Conservation (phyloP, 2,329 filamentous ascomycete species). For the Penicillium brasilianum region DNA sequence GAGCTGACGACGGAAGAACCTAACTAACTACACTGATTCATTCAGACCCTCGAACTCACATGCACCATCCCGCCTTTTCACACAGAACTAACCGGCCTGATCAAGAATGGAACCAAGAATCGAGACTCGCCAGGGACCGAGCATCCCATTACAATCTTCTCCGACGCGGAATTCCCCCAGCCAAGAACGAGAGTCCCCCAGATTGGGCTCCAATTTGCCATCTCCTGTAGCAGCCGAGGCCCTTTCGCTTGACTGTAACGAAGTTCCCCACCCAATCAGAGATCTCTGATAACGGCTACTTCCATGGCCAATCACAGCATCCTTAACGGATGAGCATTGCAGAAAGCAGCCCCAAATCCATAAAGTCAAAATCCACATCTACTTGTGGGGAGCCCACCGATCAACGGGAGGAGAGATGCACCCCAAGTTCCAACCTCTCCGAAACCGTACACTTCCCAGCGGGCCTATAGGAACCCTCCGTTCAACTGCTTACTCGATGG, state of each 20-base stretch:
- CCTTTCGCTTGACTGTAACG: too few relatives aligned
- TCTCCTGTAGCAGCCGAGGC: constrained; percentile 1
- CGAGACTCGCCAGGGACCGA: too few relatives aligned
- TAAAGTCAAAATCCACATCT: not conserved
- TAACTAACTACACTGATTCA: too few relatives aligned
- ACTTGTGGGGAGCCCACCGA: constrained; percentile 2
- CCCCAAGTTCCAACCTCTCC: not conserved
- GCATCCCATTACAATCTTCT: not conserved
- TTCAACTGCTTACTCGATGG: constrained; percentile 3
- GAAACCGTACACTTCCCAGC: not conserved
- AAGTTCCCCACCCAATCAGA: constrained; percentile 1
- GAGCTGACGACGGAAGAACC: too few relatives aligned
- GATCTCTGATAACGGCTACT: not conserved
- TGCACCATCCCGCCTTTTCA: constrained; percentile 3
- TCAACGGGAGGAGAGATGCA: not conserved
- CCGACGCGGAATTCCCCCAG: not conserved
- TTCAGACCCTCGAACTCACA: not conserved
- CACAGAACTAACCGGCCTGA: too few relatives aligned
- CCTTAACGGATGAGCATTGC: not conserved
- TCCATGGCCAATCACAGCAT: not conserved
- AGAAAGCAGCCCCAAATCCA: not conserved
- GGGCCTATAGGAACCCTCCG: not conserved
- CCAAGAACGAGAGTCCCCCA: not conserved
- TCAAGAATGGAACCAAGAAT: not conserved
- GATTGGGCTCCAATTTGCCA: not conserved